These are phyloP conservation scores for Suhomyces kunorum DNA, from an alignment of 1,139 yeast genomes.

Conservation along the genomic window DNA sequence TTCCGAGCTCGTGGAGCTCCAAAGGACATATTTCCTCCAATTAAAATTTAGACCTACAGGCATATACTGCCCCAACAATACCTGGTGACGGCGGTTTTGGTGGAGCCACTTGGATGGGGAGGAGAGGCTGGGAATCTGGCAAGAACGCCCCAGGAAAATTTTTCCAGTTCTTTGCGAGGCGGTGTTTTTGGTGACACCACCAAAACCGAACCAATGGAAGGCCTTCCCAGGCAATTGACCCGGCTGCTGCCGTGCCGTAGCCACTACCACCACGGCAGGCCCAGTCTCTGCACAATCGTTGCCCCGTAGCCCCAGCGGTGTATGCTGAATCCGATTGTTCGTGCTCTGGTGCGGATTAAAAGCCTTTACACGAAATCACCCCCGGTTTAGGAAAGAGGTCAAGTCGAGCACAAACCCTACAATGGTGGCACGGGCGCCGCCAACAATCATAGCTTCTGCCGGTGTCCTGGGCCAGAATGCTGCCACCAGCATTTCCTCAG, in stretches of 20 bases:
- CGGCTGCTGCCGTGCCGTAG: no score
- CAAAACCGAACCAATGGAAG: no score
- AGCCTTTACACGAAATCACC: no score
- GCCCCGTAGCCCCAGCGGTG: neutral
- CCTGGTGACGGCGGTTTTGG: neutral
- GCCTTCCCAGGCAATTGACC: no score
- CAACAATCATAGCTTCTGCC: neutral
- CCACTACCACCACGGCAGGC: no score
- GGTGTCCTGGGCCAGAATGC: neutral
- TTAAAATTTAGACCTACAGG: conserved; percentile 7
- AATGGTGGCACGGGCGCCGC: conserved; percentile 1
- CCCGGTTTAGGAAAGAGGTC: conserved; percentile 4
- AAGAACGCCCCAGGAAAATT: no score
- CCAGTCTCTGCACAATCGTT: no score
- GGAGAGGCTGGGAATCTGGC: neutral
- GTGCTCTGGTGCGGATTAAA: no score
- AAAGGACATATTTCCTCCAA: conserved; percentile 5
- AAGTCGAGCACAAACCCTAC: conserved; percentile 5
- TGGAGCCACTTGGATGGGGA: neutral
- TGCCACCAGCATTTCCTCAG: no score
- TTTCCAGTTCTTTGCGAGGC: no score
- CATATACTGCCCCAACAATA: neutral
- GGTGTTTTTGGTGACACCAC: no score
- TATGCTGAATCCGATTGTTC: no score
- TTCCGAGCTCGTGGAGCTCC: conserved; percentile 1